Conservation (phyloP, 2,329 filamentous ascomycete species). For the Golovinomyces cichoracearum region DNA sequence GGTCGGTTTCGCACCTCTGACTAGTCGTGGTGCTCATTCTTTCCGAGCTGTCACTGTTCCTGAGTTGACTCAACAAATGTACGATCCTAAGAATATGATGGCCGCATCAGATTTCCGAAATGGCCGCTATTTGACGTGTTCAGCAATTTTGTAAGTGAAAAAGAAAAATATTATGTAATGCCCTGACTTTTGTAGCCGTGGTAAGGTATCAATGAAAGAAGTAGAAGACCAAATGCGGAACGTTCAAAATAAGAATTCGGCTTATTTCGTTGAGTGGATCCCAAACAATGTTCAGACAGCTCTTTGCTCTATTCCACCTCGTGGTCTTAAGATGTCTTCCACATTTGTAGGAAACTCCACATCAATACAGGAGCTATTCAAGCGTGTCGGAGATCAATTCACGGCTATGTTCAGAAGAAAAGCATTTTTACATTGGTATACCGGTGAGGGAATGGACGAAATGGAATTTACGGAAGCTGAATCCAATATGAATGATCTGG, state of each 20-base stretch:
- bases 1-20: slow-evolving; percentile 97
- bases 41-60: slow-evolving; percentile 96
- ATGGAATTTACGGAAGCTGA: slow-evolving; percentile 99
- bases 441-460: slow-evolving; percentile 99
- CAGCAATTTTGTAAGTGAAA: slow-evolving; percentile 65
- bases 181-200: slow-evolving; percentile 37
- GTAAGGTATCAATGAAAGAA: slow-evolving; percentile 99
- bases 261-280: slow-evolving; percentile 99
- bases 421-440: slow-evolving; percentile 99
- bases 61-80: slow-evolving; percentile 99
- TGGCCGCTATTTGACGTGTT: slow-evolving; percentile 98
- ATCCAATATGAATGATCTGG: slow-evolving; percentile 99
- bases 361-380: slow-evolving; percentile 99
- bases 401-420: slow-evolving; percentile 99
- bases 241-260: slow-evolving; percentile 98
- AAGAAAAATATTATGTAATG: too few relatives aligned
- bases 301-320: slow-evolving; percentile 93
- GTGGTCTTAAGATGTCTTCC: slow-evolving; percentile 95
- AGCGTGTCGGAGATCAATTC: slow-evolving; percentile 99
- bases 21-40: slow-evolving; percentile 68
- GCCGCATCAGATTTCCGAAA: slow-evolving; percentile 99
- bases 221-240: slow-evolving; percentile 99
- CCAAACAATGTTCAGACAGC: slow-evolving; percentile 99
- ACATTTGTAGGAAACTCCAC: slow-evolving; percentile 99
- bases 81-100: slow-evolving; percentile 99